Conservation (phyloP, 169 alveolate genomes). For the Cryptosporidium baileyi region DNA sequence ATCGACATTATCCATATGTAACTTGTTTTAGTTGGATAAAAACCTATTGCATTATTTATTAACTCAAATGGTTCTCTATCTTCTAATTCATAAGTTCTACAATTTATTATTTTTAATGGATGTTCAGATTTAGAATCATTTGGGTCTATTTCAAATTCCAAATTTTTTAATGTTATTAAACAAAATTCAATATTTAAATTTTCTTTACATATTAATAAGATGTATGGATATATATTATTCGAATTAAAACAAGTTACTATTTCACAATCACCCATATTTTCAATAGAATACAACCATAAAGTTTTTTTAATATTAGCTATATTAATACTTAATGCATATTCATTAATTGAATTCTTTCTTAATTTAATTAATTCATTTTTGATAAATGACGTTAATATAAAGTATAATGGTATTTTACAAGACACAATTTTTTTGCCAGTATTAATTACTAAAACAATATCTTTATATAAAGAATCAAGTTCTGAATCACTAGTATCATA, state of each 20-base stretch:
- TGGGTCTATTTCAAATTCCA: not conserved
- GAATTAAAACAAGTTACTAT: conserved; percentile 1
- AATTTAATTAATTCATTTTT: not conserved
- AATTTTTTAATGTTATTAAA: not conserved
- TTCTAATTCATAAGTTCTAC: not conserved
- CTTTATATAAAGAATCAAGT: conserved; percentile 3
- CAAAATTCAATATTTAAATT: not conserved
- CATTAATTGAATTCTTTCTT: not conserved
- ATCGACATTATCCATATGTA: conserved; percentile 33
- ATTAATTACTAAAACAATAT: not conserved
- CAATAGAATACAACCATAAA: conserved; percentile 7
- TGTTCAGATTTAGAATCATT: not conserved
- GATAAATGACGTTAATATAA: conserved; percentile 5
- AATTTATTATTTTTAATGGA: not conserved
- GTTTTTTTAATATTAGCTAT: conserved; percentile 5
- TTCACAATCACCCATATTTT: not conserved
- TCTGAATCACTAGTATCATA: not conserved
- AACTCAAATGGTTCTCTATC: not conserved
- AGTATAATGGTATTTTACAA: conserved; percentile 31
- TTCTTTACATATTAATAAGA: not conserved
- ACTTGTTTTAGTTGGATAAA: conserved; percentile 23
- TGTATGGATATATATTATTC: conserved; percentile 24
- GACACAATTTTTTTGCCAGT: not conserved
- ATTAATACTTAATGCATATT: not conserved
- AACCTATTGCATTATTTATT: conserved; percentile 16